These are phyloP conservation scores for Strobilomyces confusus DNA, from an alignment of 768 basidiomycete genomes.

Conservation along the genomic window DNA sequence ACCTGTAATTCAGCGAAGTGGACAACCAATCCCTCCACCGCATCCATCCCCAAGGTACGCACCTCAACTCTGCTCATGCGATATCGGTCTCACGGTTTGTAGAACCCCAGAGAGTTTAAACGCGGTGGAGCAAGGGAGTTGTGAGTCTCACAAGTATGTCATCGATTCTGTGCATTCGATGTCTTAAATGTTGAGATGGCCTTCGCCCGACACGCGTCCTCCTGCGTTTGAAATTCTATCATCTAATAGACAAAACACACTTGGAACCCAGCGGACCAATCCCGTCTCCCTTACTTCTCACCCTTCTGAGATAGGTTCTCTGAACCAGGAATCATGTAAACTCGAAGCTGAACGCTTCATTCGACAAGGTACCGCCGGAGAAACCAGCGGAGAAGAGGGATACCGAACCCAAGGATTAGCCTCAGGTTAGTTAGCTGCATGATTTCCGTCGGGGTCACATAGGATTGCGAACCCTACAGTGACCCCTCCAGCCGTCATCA, in stretches of 20 bases:
- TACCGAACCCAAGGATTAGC: slow-evolving; percentile 14
- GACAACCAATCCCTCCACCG: neutral
- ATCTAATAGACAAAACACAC: slow-evolving; percentile 1
- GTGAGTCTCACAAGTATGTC: neutral
- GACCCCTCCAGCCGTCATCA: neutral
- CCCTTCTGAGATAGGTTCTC: slow-evolving; percentile 1
- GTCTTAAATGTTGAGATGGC: slow-evolving; percentile 5
- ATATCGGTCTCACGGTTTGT: neutral
- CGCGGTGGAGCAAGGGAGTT: neutral
- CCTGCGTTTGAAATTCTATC: slow-evolving; percentile 2
- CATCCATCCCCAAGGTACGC: slow-evolving; percentile 10
- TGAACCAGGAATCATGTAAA: slow-evolving; percentile 3
- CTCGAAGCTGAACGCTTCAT: neutral
- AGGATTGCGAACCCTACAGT: slow-evolving; percentile 1
- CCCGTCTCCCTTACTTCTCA: neutral
- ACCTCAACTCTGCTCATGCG: neutral
- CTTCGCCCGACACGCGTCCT: neutral
- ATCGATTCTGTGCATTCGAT: slow-evolving; percentile 5
- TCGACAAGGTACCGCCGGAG: slow-evolving; percentile 7
- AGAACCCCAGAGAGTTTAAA: neutral
- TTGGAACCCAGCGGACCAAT: neutral
- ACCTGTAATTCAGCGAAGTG: neutral
- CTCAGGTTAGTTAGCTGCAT: slow-evolving; percentile 10
- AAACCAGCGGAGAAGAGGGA: neutral
- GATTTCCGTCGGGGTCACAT: slow-evolving; percentile 1